These are phyloP conservation scores for Poa pratensis DNA, from an alignment of 176 grass and related monocot genomes.

Conservation along the genomic window DNA sequence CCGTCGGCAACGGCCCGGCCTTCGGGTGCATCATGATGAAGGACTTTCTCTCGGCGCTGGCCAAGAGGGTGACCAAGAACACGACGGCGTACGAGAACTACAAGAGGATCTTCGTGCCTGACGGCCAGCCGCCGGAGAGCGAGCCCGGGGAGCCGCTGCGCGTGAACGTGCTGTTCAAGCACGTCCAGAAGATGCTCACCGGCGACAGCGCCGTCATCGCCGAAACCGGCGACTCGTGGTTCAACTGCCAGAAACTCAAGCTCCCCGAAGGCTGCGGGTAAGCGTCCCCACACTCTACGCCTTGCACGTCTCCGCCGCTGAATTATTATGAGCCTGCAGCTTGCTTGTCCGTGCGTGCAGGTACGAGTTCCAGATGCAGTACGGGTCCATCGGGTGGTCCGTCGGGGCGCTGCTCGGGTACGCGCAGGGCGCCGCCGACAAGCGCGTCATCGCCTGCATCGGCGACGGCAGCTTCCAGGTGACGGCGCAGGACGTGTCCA, in stretches of 20 bases:
- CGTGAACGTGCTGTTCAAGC: conserved; percentile 84
- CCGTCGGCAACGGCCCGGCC: conserved; percentile 65
- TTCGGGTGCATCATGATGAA: conserved; percentile 83
- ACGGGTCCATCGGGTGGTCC: conserved; percentile 83
- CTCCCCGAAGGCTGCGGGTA: conserved; percentile 72
- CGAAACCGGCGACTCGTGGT: conserved; percentile 83
- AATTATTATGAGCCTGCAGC: conserved; percentile 1
- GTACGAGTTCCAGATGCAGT: conserved; percentile 95
- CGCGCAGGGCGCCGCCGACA: conserved; percentile 55
- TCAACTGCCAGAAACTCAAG: conserved; percentile 90
- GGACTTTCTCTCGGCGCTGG: conserved; percentile 60
- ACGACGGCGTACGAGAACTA: conserved; percentile 78
- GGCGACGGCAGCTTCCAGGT: conserved; percentile 90
- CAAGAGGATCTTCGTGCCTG: conserved; percentile 66
- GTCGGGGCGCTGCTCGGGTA: conserved; percentile 75
- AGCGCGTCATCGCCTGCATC: conserved; percentile 76
- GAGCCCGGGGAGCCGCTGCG: conserved; percentile 57
- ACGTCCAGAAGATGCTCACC: conserved; percentile 70
- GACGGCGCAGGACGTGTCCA: conserved; percentile 80
- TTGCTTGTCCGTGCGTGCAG: conserved; percentile 30
- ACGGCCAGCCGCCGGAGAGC: conserved; percentile 49
- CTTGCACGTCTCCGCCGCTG: neutral
- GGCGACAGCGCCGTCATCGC: conserved; percentile 61
- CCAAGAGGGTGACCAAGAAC: conserved; percentile 51
- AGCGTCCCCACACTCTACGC: neutral